Conservation (phyloP, 2,329 filamentous ascomycete species). For the Orbilia blumenaviensis region DNA sequence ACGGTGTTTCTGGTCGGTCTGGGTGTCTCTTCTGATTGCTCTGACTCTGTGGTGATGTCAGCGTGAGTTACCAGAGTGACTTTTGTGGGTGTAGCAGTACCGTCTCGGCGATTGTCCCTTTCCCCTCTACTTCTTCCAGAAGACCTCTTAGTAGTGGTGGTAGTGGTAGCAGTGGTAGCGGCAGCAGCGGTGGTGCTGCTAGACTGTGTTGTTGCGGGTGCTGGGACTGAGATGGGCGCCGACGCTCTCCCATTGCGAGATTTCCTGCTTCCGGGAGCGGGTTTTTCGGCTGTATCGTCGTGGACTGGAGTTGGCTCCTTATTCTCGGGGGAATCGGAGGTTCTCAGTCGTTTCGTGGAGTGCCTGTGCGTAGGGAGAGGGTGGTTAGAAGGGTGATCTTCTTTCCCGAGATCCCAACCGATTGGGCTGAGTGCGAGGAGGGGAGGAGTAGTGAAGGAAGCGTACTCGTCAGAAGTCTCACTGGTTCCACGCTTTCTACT, state of each 20-base stretch:
- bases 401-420: neutral
- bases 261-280: constrained; percentile 68
- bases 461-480: constrained; percentile 83
- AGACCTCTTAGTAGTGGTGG: constrained; percentile 47
- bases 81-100: constrained; percentile 52
- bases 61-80: constrained; percentile 53
- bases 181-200: too few relatives aligned
- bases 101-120: constrained; percentile 52
- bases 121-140: constrained; percentile 47
- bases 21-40: constrained; percentile 52
- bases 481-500: constrained; percentile 85
- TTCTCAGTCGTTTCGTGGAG: constrained; percentile 79
- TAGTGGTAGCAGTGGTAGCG: too few relatives aligned
- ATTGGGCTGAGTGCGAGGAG: neutral
- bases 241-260: constrained; percentile 65
- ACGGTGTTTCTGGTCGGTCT: constrained; percentile 43
- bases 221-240: constrained; percentile 32
- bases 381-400: constrained; percentile 55
- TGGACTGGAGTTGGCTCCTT: constrained; percentile 73
- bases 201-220: constrained; percentile 51
- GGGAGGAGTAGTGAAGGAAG: constrained; percentile 11
- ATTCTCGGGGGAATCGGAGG: constrained; percentile 75
- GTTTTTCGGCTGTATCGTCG: constrained; percentile 69
- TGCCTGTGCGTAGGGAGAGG: constrained; percentile 35
- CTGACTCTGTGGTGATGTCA: constrained; percentile 53